These are phyloP conservation scores for Globisporangium splendens DNA, from an alignment of 352 stramenopile genomes.

Conservation along the genomic window DNA sequence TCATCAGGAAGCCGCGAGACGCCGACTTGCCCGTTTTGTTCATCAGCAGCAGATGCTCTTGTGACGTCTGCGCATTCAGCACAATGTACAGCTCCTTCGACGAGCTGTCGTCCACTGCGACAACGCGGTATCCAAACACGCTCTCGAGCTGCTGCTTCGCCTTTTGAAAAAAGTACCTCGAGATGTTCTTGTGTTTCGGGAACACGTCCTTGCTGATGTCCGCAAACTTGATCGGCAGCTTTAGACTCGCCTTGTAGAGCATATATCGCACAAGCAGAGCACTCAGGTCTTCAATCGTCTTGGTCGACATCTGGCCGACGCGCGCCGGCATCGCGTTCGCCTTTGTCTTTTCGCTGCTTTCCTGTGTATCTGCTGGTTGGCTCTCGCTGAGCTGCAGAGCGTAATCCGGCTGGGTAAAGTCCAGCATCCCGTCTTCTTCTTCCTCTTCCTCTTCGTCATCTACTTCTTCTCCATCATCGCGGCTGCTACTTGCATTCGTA, in stretches of 20 bases:
- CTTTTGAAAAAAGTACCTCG: constrained; percentile 70
- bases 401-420: constrained; percentile 83
- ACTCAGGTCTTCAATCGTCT: constrained; percentile 70
- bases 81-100: constrained; percentile 76
- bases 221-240: constrained; percentile 72
- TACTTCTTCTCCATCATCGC: constrained; percentile 2
- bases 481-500: constrained; percentile 18
- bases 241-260: constrained; percentile 79
- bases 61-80: constrained; percentile 65
- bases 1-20: constrained; percentile 73
- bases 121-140: constrained; percentile 73
- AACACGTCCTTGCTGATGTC: constrained; percentile 86
- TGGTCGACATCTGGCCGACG: constrained; percentile 47
- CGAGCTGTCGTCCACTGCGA: constrained; percentile 63
- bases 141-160: constrained; percentile 76
- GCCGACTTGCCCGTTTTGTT: constrained; percentile 72
- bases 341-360: constrained; percentile 34
- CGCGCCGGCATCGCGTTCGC: constrained; percentile 30
- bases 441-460: constrained; percentile 23
- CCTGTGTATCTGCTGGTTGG: constrained; percentile 24
- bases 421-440: constrained; percentile 43
- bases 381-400: constrained; percentile 46
- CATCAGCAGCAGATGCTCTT: constrained; percentile 68
- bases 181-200: constrained; percentile 76
- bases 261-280: constrained; percentile 79